Conservation (phyloP, 345 rosid species). For the Linum lewisii region DNA sequence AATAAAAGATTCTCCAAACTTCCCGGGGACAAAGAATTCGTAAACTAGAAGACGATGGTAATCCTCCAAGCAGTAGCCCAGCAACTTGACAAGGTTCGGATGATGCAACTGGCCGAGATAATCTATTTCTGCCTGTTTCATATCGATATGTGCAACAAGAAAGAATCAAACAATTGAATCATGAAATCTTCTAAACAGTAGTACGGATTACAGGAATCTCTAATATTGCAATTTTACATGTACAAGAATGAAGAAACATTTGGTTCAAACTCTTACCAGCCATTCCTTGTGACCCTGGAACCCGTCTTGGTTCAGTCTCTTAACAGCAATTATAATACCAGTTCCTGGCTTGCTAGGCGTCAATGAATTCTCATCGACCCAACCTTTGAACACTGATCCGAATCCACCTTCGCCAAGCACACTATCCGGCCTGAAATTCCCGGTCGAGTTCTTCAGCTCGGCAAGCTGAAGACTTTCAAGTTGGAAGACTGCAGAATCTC, state of each 20-base stretch:
- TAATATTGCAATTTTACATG: too few relatives aligned
- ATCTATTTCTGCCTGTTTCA: constrained; percentile 26
- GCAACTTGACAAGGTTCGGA: constrained; percentile 25
- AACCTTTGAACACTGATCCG: constrained; percentile 10
- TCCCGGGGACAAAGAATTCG: constrained; percentile 27
- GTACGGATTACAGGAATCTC: too few relatives aligned
- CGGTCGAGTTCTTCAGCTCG: constrained; percentile 3
- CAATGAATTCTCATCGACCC: constrained; percentile 8
- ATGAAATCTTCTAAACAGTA: too few relatives aligned
- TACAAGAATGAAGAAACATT: not conserved
- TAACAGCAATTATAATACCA: constrained; percentile 5
- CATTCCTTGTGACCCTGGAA: constrained; percentile 17
- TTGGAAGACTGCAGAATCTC: constrained; percentile 21
- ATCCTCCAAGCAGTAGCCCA: constrained; percentile 30
- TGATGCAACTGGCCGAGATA: constrained; percentile 29
- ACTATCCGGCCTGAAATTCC: constrained; percentile 8
- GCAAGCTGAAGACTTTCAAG: constrained; percentile 9
- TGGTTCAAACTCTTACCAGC: constrained; percentile 18
- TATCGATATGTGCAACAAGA: too few relatives aligned
- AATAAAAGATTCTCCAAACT: constrained; percentile 29
- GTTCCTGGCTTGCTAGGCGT: constrained; percentile 5
- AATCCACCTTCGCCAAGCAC: constrained; percentile 11
- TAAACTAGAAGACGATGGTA: constrained; percentile 24
- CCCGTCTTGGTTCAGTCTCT: constrained; percentile 8
- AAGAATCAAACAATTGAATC: too few relatives aligned